Conservation (phyloP, 2,329 filamentous ascomycete genomes). For the Aspergillus versicolor region DNA sequence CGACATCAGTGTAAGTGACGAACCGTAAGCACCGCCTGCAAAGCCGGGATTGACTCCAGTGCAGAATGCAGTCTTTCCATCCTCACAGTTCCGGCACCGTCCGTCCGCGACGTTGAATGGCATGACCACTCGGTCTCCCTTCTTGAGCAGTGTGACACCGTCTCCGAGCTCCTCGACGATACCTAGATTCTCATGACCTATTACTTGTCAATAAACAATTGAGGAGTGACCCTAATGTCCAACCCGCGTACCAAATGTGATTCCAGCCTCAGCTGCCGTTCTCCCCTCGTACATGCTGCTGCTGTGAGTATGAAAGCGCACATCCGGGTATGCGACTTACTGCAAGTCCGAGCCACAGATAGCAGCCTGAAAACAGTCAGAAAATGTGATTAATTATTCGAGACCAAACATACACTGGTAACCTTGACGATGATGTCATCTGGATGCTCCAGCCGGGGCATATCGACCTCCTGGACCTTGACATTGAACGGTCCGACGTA, state of each 20-base stretch:
- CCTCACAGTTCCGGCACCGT: conserved; percentile 63
- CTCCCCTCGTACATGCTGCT: conserved; percentile 62
- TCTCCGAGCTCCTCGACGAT: conserved; percentile 55
- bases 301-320: conserved; percentile 34
- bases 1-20: not conserved
- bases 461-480: conserved; percentile 59
- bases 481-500: conserved; percentile 64
- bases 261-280: conserved; percentile 61
- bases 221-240: no score
- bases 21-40: conserved; percentile 60
- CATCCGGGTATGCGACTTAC: conserved; percentile 18
- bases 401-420: conserved; percentile 55
- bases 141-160: conserved; percentile 61
- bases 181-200: conserved; percentile 61
- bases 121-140: conserved; percentile 64
- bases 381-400: not conserved
- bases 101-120: conserved; percentile 67
- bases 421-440: conserved; percentile 66
- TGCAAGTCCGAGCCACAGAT: conserved; percentile 57
- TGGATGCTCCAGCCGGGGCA: conserved; percentile 61
- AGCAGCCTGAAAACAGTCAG: conserved; percentile 32
- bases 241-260: conserved; percentile 52
- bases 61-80: conserved; percentile 64
- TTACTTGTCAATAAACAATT: not conserved
- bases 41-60: conserved; percentile 64